phyloP scores from a whole-genome alignment of 73 alveolate genomes.

The Symbiodinium natans region DNA sequence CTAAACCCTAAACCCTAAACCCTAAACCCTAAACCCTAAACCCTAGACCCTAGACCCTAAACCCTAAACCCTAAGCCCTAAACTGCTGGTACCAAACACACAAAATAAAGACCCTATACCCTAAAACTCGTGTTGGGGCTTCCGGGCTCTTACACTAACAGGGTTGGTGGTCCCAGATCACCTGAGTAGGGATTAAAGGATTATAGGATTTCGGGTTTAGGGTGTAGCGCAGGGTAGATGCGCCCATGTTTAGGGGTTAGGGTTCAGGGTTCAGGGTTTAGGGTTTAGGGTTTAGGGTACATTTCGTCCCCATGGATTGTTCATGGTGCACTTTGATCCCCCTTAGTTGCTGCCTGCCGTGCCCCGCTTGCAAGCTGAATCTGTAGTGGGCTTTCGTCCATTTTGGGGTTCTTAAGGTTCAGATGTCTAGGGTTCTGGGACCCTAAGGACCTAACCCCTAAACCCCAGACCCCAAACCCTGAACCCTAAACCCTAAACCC shows the following conservation, averaged over 20 bases:
- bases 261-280: neutral
- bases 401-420: neutral
- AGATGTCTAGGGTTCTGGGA: neutral
- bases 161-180: neutral
- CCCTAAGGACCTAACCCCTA: neutral
- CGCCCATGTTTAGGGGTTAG: neutral
- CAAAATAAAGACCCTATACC: too few species aligned
- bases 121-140: neutral
- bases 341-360: too few species aligned
- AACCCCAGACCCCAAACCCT: neutral
- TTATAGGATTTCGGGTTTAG: too few species aligned
- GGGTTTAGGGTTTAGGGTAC: neutral
- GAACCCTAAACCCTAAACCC: neutral
- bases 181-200: neutral
- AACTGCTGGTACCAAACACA: too few species aligned
- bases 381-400: too few species aligned
- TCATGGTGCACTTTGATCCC: too few species aligned
- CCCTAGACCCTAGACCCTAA: too few species aligned
- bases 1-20: neutral
- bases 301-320: neutral
- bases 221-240: too few species aligned
- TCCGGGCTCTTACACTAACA: neutral
- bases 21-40: too few species aligned
- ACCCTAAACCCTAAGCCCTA: too few species aligned
- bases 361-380: too few species aligned